Evolutionary conservation across 805 yeast species (phyloP), one percentile per base, ranked within the genome.

Genomic region (Ogataea populi-albae): DNA sequence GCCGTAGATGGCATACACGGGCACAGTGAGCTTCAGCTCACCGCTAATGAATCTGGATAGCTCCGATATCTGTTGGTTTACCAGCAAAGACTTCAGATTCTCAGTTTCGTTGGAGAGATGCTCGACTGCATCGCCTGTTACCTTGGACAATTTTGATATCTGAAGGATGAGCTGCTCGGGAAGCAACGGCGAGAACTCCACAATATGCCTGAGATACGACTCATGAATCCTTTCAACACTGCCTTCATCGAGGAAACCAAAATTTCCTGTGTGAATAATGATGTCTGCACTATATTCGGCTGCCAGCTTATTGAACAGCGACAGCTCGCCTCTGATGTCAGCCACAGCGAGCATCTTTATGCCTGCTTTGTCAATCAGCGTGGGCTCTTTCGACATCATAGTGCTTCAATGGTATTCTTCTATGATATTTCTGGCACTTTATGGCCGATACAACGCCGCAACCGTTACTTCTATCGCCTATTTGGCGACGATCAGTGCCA

Each of bases 1-100:
- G 0, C 93, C 93, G 48, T 74, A 79, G n/a, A 81, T 75, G 3
- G 89, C 77, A 61, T 84, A 85, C 1, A 85, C 86, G 0, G 94
- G 93, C 3, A 71, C 74, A 25, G 59, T 59, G 47, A 73, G 66
- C 40, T 30, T 45, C 33, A 54, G 50, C 30, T 61, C 61, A 7
- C 73, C 84, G 37, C 51, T 48, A 6, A 79, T 47, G 37, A 72
- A 77, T 31, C 62, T 56, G 27, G 72, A 64, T 29, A 79, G 57
- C 46, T 80, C 83, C 16, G 81, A 73, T 11, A 80, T 63, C 25
- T 57, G 55, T 27, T 62, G 62, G 17, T 62, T 55, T 14, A 54
- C 45, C 37, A 68, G 51, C 48, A 54, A 46, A 29, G 57, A 60
- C 55, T 62, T 59, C 54, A 60, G 43, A 41, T 56, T 59, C 21